phyloP scores from a whole-genome alignment of 1,284 basidiomycete genomes.

The Peniophora sp. region DNA sequence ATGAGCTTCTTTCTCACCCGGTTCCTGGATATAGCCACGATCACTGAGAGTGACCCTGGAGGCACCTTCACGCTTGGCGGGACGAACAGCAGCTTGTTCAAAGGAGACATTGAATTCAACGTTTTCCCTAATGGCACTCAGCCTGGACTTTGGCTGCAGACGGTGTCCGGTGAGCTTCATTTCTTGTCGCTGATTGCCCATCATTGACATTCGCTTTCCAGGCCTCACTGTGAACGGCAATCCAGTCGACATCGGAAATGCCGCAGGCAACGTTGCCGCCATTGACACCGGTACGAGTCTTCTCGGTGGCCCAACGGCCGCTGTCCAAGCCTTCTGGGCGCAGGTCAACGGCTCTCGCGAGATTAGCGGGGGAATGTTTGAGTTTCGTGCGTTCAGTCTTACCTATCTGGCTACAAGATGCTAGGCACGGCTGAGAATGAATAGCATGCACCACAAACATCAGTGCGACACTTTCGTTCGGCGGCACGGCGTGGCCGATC shows the following conservation, averaged over 20 bases:
- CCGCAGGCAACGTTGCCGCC: constrained; percentile 16
- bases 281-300: constrained; percentile 38
- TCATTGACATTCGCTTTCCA: constrained; percentile 11
- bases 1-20: constrained; percentile 80
- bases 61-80: constrained; percentile 74
- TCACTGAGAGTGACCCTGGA: constrained; percentile 52
- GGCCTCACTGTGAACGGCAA: constrained; percentile 20
- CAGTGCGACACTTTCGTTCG: constrained; percentile 31
- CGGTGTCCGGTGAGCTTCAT: constrained; percentile 21
- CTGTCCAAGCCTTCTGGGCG: constrained; percentile 27
- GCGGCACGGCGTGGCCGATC: constrained; percentile 35
- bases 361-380: constrained; percentile 14
- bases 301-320: constrained; percentile 24
- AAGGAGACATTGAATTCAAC: constrained; percentile 73
- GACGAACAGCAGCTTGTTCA: constrained; percentile 61
- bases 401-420: constrained; percentile 2
- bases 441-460: constrained; percentile 28
- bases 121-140: constrained; percentile 39
- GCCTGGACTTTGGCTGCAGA: constrained; percentile 47
- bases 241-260: constrained; percentile 13
- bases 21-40: constrained; percentile 44
- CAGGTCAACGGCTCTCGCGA: constrained; percentile 25
- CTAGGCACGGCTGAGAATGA: neutral
- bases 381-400: constrained; percentile 31
- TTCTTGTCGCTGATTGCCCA: no score